Conservation (phyloP, 78 protist species). For the Acrasis kona region DNA sequence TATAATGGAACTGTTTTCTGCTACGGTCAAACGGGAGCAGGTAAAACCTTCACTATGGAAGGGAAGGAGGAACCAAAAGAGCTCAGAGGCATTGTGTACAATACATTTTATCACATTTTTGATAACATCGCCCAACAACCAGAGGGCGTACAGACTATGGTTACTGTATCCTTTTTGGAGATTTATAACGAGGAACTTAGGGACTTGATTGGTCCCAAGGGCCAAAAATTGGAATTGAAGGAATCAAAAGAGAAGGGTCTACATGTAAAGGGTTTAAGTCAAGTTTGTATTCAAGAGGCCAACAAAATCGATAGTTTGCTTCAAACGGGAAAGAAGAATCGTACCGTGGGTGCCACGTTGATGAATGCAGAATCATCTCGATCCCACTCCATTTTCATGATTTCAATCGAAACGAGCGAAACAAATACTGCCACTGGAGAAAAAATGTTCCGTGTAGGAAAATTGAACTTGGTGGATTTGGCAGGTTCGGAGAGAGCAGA, state of each 20-base stretch:
- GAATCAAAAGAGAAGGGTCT: constrained; percentile 25
- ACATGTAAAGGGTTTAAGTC: constrained; percentile 50
- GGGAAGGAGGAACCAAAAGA: constrained; percentile 20
- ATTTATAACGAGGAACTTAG: constrained; percentile 61
- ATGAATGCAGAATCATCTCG: constrained; percentile 62
- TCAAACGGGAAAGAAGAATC: constrained; percentile 37
- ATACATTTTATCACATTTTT: constrained; percentile 58
- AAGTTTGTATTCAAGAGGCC: constrained; percentile 8
- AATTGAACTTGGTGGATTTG: constrained; percentile 77
- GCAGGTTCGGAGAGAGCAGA: constrained; percentile 78
- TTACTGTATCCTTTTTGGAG: constrained; percentile 59
- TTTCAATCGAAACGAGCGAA: constrained; percentile 24
- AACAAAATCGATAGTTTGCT: constrained; percentile 33
- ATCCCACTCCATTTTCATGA: constrained; percentile 61
- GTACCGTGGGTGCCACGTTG: constrained; percentile 57
- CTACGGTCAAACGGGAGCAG: constrained; percentile 55
- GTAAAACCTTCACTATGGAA: too few species aligned
- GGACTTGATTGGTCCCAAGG: constrained; percentile 39
- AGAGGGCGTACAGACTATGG: constrained; percentile 6
- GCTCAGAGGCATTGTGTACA: constrained; percentile 43
- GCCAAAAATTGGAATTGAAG: constrained; percentile 44
- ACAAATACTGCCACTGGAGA: neutral
- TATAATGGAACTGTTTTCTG: constrained; percentile 59
- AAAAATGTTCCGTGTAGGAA: constrained; percentile 31
- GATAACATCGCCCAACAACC: neutral